phyloP scores from a whole-genome alignment of 495 filamentous ascomycete species.

The Bathelium albidoporum region DNA sequence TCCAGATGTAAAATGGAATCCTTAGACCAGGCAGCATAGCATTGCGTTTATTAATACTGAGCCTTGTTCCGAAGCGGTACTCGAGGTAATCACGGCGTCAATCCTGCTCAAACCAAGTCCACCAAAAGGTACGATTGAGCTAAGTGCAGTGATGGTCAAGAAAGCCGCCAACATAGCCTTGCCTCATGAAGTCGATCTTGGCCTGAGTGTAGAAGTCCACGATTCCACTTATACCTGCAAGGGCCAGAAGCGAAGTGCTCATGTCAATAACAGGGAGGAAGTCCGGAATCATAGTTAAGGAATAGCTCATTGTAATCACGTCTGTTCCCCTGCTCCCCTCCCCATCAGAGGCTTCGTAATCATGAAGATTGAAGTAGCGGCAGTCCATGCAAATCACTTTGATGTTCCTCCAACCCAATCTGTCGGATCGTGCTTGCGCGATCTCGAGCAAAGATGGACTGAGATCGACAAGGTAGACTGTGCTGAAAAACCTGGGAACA shows the following conservation, averaged over 20 bases:
- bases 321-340: constrained; percentile 44
- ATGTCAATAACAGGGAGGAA: constrained; percentile 85
- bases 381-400: constrained; percentile 82
- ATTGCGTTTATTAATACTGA: constrained; percentile 67
- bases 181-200: constrained; percentile 60
- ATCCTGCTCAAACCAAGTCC: constrained; percentile 88
- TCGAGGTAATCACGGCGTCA: constrained; percentile 69
- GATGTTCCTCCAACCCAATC: constrained; percentile 80
- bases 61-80: constrained; percentile 77
- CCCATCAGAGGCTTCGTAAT: constrained; percentile 21
- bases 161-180: constrained; percentile 77
- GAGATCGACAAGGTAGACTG: constrained; percentile 80
- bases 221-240: constrained; percentile 63
- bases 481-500: constrained; percentile 71
- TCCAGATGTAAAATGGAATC: constrained; percentile 87
- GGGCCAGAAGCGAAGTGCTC: constrained; percentile 53
- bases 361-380: constrained; percentile 63
- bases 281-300: constrained; percentile 88
- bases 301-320: constrained; percentile 85
- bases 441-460: constrained; percentile 80
- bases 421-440: constrained; percentile 62
- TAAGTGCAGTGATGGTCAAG: constrained; percentile 81
- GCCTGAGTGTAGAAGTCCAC: constrained; percentile 86
- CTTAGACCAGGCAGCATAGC: constrained; percentile 53
- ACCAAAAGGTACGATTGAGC: constrained; percentile 76